These are phyloP conservation scores for Penicillium angulare DNA, from an alignment of 495 filamentous ascomycete genomes.

Conservation along the genomic window DNA sequence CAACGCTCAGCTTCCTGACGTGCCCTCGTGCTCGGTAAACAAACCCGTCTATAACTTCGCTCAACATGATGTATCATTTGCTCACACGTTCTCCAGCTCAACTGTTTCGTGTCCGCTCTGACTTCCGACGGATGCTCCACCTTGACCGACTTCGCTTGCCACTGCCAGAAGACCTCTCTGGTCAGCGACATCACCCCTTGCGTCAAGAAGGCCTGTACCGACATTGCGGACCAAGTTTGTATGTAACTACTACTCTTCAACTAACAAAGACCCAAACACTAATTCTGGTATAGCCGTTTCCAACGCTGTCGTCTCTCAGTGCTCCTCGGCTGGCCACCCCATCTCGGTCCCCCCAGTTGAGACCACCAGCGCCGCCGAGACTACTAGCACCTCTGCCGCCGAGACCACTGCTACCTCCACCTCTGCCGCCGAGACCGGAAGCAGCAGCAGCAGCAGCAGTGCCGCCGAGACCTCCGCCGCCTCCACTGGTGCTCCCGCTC, in stretches of 20 bases:
- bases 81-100: constrained; percentile 28
- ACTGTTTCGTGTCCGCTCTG: constrained; percentile 43
- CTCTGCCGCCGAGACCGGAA: constrained; percentile 3
- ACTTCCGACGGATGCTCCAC: constrained; percentile 40
- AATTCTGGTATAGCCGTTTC: constrained; percentile 30
- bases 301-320: constrained; percentile 33
- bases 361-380: constrained; percentile 17
- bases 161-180: constrained; percentile 47
- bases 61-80: background rate
- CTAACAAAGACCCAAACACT: background rate
- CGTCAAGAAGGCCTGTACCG: constrained; percentile 42
- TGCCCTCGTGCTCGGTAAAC: constrained; percentile 47
- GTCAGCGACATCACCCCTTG: constrained; percentile 42
- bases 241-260: constrained; percentile 4
- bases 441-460: constrained; percentile 6
- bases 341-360: constrained; percentile 36
- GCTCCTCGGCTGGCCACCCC: constrained; percentile 36
- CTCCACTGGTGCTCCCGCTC: background rate
- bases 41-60: background rate
- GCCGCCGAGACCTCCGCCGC: background rate
- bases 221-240: constrained; percentile 35
- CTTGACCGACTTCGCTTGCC: constrained; percentile 50
- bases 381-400: background rate
- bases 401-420: constrained; percentile 6
- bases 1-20: constrained; percentile 37